Conservation (phyloP, 495 filamentous ascomycete species). For the Recurvomyces mirabilis region DNA sequence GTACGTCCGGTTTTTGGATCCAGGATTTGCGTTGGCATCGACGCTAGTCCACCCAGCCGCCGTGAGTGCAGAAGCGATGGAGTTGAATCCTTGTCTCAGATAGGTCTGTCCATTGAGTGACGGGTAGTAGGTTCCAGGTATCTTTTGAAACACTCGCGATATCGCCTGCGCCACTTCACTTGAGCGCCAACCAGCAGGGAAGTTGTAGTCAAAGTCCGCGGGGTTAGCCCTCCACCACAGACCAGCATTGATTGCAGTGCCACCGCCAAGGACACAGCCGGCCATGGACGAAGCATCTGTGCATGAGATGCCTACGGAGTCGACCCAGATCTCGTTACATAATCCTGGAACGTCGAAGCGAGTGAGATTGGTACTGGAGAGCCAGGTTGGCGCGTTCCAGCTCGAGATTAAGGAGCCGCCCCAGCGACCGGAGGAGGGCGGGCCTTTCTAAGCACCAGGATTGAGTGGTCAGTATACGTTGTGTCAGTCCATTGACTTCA, state of each 20-base stretch:
- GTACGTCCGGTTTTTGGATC: conserved; percentile 55
- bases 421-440: conserved; percentile 45
- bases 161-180: conserved; percentile 47
- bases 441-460: conserved; percentile 55
- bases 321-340: conserved; percentile 56
- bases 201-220: conserved; percentile 58
- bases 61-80: not conserved
- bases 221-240: conserved; percentile 45
- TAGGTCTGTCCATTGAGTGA: conserved; percentile 58
- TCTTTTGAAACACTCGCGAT: conserved; percentile 50
- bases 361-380: conserved; percentile 55
- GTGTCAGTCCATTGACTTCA: too few relatives aligned
- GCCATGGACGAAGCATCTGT: conserved; percentile 60
- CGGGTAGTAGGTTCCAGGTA: conserved; percentile 56
- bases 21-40: conserved; percentile 39
- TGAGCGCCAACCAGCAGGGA: conserved; percentile 60
- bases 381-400: conserved; percentile 53
- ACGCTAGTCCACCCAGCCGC: not conserved
- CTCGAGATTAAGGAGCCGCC: conserved; percentile 46
- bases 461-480: too few relatives aligned
- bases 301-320: conserved; percentile 52
- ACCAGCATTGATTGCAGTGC: conserved; percentile 59
- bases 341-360: conserved; percentile 69
- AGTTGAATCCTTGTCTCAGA: conserved; percentile 51
- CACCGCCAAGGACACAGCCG: conserved; percentile 59